Evolutionary conservation across 176 grass and related monocot genomes (phyloP).

Genomic region (Dactylis glomerata): DNA sequence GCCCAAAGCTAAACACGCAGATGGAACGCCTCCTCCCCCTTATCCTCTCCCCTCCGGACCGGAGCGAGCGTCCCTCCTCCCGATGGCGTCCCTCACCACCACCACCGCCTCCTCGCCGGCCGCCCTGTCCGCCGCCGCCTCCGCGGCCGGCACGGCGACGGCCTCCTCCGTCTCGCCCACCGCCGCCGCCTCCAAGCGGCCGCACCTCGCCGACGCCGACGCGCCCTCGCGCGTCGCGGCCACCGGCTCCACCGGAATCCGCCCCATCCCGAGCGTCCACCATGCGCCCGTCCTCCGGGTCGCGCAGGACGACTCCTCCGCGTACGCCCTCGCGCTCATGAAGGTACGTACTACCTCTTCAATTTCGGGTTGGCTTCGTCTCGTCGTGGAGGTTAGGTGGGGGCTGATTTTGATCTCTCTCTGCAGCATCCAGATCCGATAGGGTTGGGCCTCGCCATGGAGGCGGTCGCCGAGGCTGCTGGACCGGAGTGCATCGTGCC

Average conservation of each 20-base stretch:
- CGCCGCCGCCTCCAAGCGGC: conserved; percentile 47
- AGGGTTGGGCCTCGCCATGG: conserved; percentile 83
- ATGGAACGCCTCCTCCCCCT: too few species aligned
- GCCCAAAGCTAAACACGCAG: too few species aligned
- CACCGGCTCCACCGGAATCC: conserved; percentile 35
- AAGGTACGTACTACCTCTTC: conserved; percentile 61
- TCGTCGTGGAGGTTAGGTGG: conserved; percentile 1
- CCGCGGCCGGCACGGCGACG: neutral
- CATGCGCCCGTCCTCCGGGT: conserved; percentile 67
- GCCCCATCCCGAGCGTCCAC: conserved; percentile 80
- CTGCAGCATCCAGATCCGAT: conserved; percentile 87
- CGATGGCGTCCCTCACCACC: conserved; percentile 59
- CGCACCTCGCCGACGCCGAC: conserved; percentile 77
- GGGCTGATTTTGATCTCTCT: conserved; percentile 16
- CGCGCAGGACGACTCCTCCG: conserved; percentile 50
- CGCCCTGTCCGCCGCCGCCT: conserved; percentile 30
- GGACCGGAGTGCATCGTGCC: conserved; percentile 94
- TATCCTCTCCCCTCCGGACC: too few species aligned
- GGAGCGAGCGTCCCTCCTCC: too few species aligned
- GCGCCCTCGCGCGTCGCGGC: conserved; percentile 72
- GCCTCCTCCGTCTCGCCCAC: conserved; percentile 38
- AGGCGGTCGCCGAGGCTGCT: conserved; percentile 82
- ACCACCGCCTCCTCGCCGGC: conserved; percentile 50
- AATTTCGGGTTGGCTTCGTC: neutral
- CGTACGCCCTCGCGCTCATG: conserved; percentile 88